Conservation (phyloP, 305 asterid genomes). For the Solanum chacoense region DNA sequence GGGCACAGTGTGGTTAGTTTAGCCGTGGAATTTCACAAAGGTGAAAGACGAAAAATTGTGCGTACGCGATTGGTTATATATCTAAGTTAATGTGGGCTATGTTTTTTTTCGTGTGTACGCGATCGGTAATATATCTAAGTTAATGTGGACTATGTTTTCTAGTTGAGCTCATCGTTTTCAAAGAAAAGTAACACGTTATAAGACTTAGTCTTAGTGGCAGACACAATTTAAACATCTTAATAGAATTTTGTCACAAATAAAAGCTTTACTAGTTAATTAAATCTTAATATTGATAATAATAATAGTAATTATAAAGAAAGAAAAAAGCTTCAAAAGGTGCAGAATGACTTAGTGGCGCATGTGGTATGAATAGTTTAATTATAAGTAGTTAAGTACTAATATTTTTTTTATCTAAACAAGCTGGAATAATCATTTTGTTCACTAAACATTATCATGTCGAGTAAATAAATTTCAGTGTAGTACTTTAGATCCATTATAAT, state of each 20-base stretch:
- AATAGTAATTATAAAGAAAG: background rate
- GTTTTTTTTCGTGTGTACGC: too few relatives aligned
- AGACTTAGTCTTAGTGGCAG: background rate
- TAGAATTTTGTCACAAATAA: background rate
- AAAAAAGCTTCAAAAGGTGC: background rate
- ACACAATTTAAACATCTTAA: background rate
- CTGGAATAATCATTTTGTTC: conserved; percentile 25
- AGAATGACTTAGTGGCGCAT: background rate
- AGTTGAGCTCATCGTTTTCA: background rate
- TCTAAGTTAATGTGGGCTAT: background rate
- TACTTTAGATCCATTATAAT: conserved; percentile 20
- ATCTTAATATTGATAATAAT: background rate
- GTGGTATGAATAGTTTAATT: conserved; percentile 3
- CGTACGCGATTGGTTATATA: background rate
- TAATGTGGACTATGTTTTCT: background rate
- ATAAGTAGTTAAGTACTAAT: background rate
- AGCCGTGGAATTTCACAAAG: background rate
- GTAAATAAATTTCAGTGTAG: conserved; percentile 3
- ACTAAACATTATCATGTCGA: conserved; percentile 22
- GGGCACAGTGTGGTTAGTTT: background rate
- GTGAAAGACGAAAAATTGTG: background rate
- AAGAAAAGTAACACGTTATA: background rate
- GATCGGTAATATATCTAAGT: background rate
- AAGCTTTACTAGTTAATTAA: background rate
- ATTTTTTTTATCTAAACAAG: conserved; percentile 10